Evolutionary conservation across 352 stramenopile species (phyloP), one percentile per base, ranked within the genome.

Genomic region (Globisporangium solare): DNA sequence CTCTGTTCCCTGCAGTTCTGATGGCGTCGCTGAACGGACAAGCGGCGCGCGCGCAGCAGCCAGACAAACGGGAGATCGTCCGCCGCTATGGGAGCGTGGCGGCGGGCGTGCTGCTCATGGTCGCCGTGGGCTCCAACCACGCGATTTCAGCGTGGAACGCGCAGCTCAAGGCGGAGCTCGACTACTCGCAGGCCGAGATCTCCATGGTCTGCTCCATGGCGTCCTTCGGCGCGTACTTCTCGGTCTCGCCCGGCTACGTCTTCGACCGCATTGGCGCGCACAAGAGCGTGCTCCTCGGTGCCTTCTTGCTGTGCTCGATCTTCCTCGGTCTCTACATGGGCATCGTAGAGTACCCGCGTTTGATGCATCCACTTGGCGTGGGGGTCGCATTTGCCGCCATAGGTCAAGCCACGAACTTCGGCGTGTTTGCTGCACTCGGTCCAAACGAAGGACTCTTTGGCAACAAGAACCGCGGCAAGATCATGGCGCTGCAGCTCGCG

Each of bases 141-240:
- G 74, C 80, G 12, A 86, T 92, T 47, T 92, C 82, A 17, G 75
- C 73, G 14, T 92, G 79, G 82, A 92, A 92, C 45, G 67, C 78
- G 54, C 74, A 92, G 68, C 69, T 92, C 15, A 76, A 73, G 49
- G 31, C 39, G 14, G 46, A 75, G 54, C 67, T 90, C 35, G 59
- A 67, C 32, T 90, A 85, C 71, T 87, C 82, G 48, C 77, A 90
- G 60, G 64, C 73, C 37, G 70, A 88, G 20, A 92, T 92, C 64
- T 80, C 79, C 24, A 61, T 89, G 43, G 79, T 92, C n/a, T 78
- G 75, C 63, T 89, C 80, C 37, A 84, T 89, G 75, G 77, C 76
- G 32, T 86, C 77, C 39, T 92, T 92, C 62, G 82, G 82, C 41
- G 76, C 76, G 42, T 92, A 89, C 64, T 89, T 89, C 64, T 85